phyloP scores from a whole-genome alignment of 148 eudicot genomes.

The Vaccinium corymbosum region DNA sequence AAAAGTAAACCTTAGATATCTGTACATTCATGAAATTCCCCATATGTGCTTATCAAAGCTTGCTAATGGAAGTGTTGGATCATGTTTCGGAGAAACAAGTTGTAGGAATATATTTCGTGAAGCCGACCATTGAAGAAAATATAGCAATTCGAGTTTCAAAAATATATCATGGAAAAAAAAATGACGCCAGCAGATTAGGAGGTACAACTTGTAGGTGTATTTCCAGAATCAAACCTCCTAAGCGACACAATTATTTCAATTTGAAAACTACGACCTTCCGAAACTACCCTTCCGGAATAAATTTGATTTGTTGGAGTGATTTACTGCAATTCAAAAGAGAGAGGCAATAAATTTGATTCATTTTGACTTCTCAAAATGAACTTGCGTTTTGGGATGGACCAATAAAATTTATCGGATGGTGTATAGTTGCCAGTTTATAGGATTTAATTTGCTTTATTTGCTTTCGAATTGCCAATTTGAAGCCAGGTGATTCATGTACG shows the following conservation, averaged over 20 bases:
- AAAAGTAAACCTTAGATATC: background rate
- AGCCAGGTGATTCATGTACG: no score
- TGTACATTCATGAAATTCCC: background rate
- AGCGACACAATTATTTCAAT: background rate
- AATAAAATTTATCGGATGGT: background rate
- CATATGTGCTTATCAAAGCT: background rate
- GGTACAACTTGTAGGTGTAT: background rate
- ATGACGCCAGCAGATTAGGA: no score
- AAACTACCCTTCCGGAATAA: background rate
- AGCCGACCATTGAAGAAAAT: no score
- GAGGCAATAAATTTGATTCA: background rate
- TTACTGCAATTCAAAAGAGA: background rate
- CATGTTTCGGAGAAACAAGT: background rate
- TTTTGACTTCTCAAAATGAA: constrained; percentile 20
- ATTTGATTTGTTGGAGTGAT: background rate
- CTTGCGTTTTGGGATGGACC: constrained; percentile 44
- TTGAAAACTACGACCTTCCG: background rate
- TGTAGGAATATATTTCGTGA: no score
- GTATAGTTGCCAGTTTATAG: no score
- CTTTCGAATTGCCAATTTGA: constrained; percentile 12
- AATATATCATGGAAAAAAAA: no score
- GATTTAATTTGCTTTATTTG: background rate
- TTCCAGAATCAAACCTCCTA: background rate
- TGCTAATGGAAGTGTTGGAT: background rate
- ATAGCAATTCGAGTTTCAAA: no score